Conservation (phyloP, 192 early-diverging fungal genomes). For the Backusella macrospora region DNA sequence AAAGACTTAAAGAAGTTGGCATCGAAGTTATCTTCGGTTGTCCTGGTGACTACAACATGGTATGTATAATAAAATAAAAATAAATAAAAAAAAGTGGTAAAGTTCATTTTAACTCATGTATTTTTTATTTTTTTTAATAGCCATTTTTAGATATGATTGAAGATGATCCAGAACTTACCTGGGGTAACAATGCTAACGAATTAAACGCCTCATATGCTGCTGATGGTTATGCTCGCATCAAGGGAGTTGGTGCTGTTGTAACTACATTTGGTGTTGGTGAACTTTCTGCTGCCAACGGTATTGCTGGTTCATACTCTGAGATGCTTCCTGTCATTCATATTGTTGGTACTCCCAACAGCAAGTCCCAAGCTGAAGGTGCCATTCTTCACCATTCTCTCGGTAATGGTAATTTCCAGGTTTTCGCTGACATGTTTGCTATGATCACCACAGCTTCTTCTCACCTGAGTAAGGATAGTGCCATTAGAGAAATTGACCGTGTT, state of each 20-base stretch:
- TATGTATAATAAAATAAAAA: slow-evolving; percentile 17
- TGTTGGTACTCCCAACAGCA: slow-evolving; percentile 51
- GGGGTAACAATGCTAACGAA: slow-evolving; percentile 50
- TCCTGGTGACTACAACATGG: slow-evolving; percentile 53
- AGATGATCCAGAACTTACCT: slow-evolving; percentile 43
- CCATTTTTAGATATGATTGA: slow-evolving; percentile 32
- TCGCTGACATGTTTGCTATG: slow-evolving; percentile 43
- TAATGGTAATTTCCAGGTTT: slow-evolving; percentile 55
- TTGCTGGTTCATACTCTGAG: slow-evolving; percentile 52
- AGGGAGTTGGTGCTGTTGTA: slow-evolving; percentile 42
- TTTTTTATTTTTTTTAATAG: slow-evolving; percentile 12
- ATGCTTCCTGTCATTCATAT: slow-evolving; percentile 57
- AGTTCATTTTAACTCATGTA: too few species aligned
- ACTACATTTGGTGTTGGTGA: slow-evolving; percentile 57
- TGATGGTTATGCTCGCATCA: slow-evolving; percentile 51
- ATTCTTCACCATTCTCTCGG: slow-evolving; percentile 55
- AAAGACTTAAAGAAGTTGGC: slow-evolving; percentile 47
- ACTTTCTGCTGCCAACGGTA: slow-evolving; percentile 46
- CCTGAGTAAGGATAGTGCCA: slow-evolving; percentile 39
- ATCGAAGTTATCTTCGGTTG: slow-evolving; percentile 46
- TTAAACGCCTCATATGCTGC: slow-evolving; percentile 48
- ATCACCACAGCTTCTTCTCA: slow-evolving; percentile 46
- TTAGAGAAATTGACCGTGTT: slow-evolving; percentile 47
- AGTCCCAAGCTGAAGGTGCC: slow-evolving; percentile 49
- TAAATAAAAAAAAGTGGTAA: not conserved